Evolutionary conservation across 768 basidiomycete species (phyloP).

Genomic region (Austroboletus festivus): DNA sequence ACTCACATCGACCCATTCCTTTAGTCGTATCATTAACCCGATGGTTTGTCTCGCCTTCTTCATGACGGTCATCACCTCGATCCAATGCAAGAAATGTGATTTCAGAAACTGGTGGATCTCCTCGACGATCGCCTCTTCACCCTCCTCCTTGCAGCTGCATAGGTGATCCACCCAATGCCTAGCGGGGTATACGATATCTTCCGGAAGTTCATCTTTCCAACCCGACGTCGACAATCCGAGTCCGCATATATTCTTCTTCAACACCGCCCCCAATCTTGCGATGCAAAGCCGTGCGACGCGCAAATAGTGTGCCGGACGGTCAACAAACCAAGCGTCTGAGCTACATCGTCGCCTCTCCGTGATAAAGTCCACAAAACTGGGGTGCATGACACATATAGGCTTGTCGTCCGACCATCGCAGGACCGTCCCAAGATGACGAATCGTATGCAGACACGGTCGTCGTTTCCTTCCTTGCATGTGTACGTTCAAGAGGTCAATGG

Average conservation of each 20-base stretch:
- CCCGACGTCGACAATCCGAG: conserved; percentile 18
- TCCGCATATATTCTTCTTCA: conserved; percentile 27
- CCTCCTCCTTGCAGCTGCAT: conserved; percentile 12
- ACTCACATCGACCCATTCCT: conserved; percentile 26
- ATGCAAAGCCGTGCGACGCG: conserved; percentile 27
- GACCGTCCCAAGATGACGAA: conserved; percentile 25
- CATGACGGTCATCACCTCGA: conserved; percentile 32
- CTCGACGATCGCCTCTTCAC: conserved; percentile 6
- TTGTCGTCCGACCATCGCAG: conserved; percentile 27
- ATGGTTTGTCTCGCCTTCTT: conserved; percentile 33
- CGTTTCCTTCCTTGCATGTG: conserved; percentile 8
- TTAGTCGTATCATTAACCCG: conserved; percentile 21
- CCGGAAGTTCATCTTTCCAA: conserved; percentile 18
- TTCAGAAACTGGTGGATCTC: conserved; percentile 21
- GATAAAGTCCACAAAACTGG: conserved; percentile 35
- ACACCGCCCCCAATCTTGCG: conserved; percentile 4
- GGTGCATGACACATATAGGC: conserved; percentile 32
- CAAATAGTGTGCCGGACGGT: conserved; percentile 19
- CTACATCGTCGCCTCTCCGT: conserved; percentile 29
- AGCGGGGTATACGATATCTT: conserved; percentile 26
- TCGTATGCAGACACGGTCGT: conserved; percentile 30
- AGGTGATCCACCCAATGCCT: conserved; percentile 31
- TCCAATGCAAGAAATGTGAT: conserved; percentile 32
- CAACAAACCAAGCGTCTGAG: conserved; percentile 29
- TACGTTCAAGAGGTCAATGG: conserved; percentile 28